Evolutionary conservation across 257 asterid species (phyloP), one percentile per base, ranked within the genome.

Genomic region (Solanum pimpinellifolium): DNA sequence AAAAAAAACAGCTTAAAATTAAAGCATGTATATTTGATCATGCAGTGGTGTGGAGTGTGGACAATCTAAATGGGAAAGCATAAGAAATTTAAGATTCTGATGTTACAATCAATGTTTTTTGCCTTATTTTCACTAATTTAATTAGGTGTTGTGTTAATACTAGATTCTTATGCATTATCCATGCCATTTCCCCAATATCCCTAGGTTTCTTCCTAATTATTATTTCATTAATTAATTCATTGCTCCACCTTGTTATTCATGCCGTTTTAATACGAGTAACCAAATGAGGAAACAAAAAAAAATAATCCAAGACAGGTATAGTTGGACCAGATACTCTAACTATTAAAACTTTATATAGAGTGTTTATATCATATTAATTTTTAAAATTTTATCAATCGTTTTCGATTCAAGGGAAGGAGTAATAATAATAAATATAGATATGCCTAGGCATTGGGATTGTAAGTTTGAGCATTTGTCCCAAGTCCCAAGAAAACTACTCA

Each of bases 51-150:
- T 75, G 85, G 70, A 27, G 70, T 78, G 25, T 78, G 66, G 65
- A 78, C 27, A 46, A 46, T 46, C 41, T 27, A 78, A 59, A 90
- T 91, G 92, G 91, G 96, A 92, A 92, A 88, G 78, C 93, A 89
- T 35, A 27, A 44, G 70, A 86, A 74, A 31, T 49, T 31, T 13
- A 82, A 91, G 91, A 89, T 90, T 90, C 93, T 35, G 72, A 84
- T 59, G 46, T 86, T 65, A 60, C 20, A 85, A 25, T 13, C 65
- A 70, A 69, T 14, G 5, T 2, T 27, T 3, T 78, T 49, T 29
- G 11, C 66, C 39, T 25, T 12, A 25, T 65, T 86, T 77, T 46
- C 52, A 41, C 49, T 73, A 80, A 23, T 20, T 39, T 12, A 21
- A 31, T 46, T 39, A 68, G 11, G 39, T 59, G 44, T 18, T 60